Evolutionary conservation across 176 grass and related monocot species (phyloP), one percentile per base, ranked within the genome.

Genomic region (Canna indica): DNA sequence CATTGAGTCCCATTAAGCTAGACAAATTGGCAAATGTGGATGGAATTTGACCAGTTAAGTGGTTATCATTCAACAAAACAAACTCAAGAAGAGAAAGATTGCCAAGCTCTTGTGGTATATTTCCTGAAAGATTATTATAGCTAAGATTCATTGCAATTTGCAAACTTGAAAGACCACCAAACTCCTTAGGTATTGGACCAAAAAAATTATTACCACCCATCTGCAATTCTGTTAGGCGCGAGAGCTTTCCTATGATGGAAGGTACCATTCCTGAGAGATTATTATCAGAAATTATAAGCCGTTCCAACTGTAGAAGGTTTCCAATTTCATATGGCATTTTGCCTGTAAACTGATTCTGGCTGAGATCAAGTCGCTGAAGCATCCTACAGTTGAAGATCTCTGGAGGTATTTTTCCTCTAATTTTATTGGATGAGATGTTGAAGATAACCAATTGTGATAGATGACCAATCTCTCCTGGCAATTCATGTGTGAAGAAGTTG

Each of bases 121-220:
- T 76, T 47, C 90, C 84, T 52, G 86, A 90, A 45, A 94, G 84
- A 45, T 77, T 82, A 34, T 99, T 99, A 64, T 81, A 85, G 75
- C 94, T 99, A 68, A 99, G 77, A 90, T 99, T 99, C 86, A 99
- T 66, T 36, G 84, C 95, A 54, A 99, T 99, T 80, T 99, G 95
- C 69, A 99, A 75, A 65, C 90, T 93, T 17, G 90, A 93, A n/a
- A 99, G 79, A 20, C 80, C 46, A 6, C 95, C 90, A 38, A 99
- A 72, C 59, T 99, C 95, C 82, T 88, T 86, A 3, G 95, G 95
- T 80, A 94, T 90, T 67, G 47, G 75, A 78, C 90, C 95, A 27
- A 78, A 84, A 33, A 99, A 94, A 32, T 74, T 76, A 81, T 99
- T 99, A 20, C 95, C 95, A 70, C 90, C 90, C 73, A 99, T 84